phyloP scores from a whole-genome alignment of 257 asterid species.

The Przewalskia tangutica region DNA sequence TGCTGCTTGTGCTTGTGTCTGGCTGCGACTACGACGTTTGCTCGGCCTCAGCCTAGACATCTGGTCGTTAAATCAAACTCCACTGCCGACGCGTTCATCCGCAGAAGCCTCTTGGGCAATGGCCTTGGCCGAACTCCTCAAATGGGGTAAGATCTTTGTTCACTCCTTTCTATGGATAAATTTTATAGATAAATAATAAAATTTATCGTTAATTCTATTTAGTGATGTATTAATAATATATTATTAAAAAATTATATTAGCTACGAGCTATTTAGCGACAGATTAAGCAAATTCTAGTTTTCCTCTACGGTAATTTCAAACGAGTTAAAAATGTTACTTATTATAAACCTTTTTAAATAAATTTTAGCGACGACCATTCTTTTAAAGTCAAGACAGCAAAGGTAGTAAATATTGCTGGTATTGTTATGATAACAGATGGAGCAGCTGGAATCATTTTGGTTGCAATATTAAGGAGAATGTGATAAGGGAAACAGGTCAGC shows the following conservation, averaged over 20 bases:
- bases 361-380: not conserved
- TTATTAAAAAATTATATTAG: too few species aligned
- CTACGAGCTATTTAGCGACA: too few species aligned
- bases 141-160: slow-evolving; percentile 52
- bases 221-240: too few species aligned
- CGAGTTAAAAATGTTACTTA: too few species aligned
- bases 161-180: too few species aligned
- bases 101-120: slow-evolving; percentile 33
- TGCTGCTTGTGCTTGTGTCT: not conserved
- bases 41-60: not conserved
- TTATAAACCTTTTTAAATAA: too few species aligned
- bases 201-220: too few species aligned
- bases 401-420: not conserved
- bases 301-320: too few species aligned
- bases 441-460: slow-evolving; percentile 88
- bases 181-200: too few species aligned
- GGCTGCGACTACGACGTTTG: not conserved
- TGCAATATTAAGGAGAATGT: slow-evolving; percentile 63
- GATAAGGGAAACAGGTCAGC: slow-evolving; percentile 63
- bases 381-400: not conserved
- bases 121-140: slow-evolving; percentile 74
- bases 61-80: not conserved
- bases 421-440: slow-evolving; percentile 54
- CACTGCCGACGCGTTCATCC: not conserved
- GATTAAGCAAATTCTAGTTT: too few species aligned